A percentile compares a stretch with the other conserved stretches of the same genome.
These are phyloP conservation scores for Curvularia sp. DNA, from an alignment of 2,329 filamentous ascomycete genomes.

Conservation along the genomic window DNA sequence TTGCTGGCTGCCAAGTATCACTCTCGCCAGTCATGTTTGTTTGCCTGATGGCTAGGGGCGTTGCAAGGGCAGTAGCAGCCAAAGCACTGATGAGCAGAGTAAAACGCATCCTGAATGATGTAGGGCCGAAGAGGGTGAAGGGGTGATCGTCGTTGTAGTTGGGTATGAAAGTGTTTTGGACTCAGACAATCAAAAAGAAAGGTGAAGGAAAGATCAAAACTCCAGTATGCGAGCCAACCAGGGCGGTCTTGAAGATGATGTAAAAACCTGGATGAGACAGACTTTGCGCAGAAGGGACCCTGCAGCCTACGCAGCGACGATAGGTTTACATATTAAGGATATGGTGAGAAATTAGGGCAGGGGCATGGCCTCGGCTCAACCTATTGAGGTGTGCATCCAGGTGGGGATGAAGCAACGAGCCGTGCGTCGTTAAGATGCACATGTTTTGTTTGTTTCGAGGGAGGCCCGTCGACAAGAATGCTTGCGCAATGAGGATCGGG, in stretches of 20 bases:
- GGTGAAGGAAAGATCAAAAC: neutral
- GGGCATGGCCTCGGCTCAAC: constrained; percentile 1
- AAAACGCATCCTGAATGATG: constrained; percentile 23
- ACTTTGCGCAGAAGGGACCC: neutral
- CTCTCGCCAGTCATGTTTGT: constrained; percentile 1
- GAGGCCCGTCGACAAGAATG: neutral
- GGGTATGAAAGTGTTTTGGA: neutral
- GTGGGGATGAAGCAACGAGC: constrained; percentile 6
- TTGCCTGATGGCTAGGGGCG: constrained; percentile 18
- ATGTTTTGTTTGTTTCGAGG: constrained; percentile 11
- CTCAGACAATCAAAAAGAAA: neutral
- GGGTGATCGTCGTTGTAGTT: neutral
- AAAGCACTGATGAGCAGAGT: constrained; percentile 23
- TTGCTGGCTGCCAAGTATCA: constrained; percentile 26
- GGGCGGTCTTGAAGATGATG: neutral
- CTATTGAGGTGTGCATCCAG: neutral
- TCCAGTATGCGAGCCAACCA: neutral
- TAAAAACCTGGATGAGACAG: neutral
- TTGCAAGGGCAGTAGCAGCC: constrained; percentile 22
- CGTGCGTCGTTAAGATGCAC: constrained; percentile 6
- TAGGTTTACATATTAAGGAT: constrained; percentile 8
- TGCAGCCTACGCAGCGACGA: neutral
- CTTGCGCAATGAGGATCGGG: neutral
- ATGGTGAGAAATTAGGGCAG: constrained; percentile 8
- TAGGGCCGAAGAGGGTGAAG: neutral